Percentiles rank a stretch among this genome's conserved stretches.
These are phyloP conservation scores for Lactarius trivialis DNA, from an alignment of 768 basidiomycete genomes.

Conservation along the genomic window DNA sequence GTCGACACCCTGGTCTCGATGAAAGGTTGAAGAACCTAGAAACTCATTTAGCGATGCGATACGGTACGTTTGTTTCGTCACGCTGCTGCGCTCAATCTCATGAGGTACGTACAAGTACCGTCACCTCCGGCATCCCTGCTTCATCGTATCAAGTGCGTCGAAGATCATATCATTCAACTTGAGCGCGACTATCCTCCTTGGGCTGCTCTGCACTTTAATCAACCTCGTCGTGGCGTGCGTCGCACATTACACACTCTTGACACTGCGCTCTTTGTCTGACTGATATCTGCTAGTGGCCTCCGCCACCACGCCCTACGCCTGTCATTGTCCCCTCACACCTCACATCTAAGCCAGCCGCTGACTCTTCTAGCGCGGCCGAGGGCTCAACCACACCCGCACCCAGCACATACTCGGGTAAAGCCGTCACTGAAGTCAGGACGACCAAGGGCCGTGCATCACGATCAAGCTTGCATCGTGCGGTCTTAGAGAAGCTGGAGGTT, in stretches of 20 bases:
- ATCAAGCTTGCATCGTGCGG: constrained; percentile 66
- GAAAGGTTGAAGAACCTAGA: constrained; percentile 64
- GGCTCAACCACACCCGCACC: constrained; percentile 2
- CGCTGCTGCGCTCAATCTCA: neutral
- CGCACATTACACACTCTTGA: constrained; percentile 4
- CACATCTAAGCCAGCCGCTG: constrained; percentile 26
- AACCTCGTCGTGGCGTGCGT: constrained; percentile 73
- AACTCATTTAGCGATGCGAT: constrained; percentile 63
- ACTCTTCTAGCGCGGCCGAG: neutral
- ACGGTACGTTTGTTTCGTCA: constrained; percentile 40
- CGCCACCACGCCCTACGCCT: constrained; percentile 70
- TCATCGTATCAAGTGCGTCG: constrained; percentile 59
- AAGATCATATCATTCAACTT: constrained; percentile 68
- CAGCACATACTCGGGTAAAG: constrained; percentile 8
- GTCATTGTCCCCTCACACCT: constrained; percentile 72
- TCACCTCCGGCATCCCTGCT: constrained; percentile 59
- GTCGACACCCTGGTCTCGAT: constrained; percentile 52
- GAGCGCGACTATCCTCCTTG: constrained; percentile 84
- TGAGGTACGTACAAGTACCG: constrained; percentile 44
- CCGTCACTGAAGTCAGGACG: constrained; percentile 21
- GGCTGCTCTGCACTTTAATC: constrained; percentile 85
- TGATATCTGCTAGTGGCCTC: constrained; percentile 60
- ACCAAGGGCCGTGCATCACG: constrained; percentile 27
- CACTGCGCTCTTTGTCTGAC: neutral
- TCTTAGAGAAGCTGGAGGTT: constrained; percentile 69